Evolutionary conservation across 148 eudicot genomes (phyloP), one percentile per base, ranked within the genome.

Genomic region (Diospyros kaki): DNA sequence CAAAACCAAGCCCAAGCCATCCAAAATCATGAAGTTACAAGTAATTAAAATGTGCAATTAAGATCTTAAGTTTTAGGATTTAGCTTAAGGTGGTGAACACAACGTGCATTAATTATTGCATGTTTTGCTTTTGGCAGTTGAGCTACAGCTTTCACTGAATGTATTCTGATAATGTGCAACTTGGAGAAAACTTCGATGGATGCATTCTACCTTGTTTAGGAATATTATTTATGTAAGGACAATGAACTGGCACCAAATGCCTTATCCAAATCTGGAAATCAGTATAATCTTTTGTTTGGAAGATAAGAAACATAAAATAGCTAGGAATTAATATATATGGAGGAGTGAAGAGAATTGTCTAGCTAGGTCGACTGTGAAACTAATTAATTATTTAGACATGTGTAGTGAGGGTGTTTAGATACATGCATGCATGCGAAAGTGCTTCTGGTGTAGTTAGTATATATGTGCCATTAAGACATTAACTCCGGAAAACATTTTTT

Each of bases 191-290:
- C 62, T 18, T n/a, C 18, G 1, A 14, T 64, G 14, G 42, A 12
- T 42, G 43, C 9, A 28, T 42, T 38, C 46, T 5, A 46, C 2
- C 60, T 40, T 53, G 45, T 40, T 56, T 28, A 2, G 58, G 66
- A 75, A 17, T 62, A 66, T 46, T 15, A 45, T 53, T 14, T n/a
- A 28, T 28, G 0, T 28, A 28, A 44, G 40, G 83, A 80, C 44
- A 80, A n/a, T 58, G 79, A 76, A 61, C 48, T 76, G 68, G 59
- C 72, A 80, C 83, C 83, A 75, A 80, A 80, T 71, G 72, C 44
- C 14, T 75, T 9, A 75, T 48, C 76, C 65, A 58, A 2, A 28
- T 0, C 28, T 28, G 0, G 28, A 28, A 28, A 28, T 28, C 28
- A 28, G 28, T 28, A 28, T 28, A 28, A 28, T 28, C 28, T 28